A percentile compares a stretch with the other conserved stretches of the same genome.
These are phyloP conservation scores for Dictyostelium intermedium DNA, from an alignment of 78 protist species.

Conservation along the genomic window DNA sequence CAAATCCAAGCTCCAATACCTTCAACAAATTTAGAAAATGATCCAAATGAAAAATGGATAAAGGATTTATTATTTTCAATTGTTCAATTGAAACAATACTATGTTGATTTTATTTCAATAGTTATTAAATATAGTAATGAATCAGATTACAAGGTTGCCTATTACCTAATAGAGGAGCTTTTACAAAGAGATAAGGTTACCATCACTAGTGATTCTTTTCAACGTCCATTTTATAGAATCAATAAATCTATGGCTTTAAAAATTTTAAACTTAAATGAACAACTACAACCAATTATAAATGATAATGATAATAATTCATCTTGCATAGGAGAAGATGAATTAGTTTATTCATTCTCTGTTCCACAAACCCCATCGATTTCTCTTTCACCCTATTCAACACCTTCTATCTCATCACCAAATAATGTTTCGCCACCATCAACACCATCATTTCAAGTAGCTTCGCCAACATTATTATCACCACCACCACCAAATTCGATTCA, in stretches of 20 bases:
- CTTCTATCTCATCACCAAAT: background rate
- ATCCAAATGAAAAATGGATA: background rate
- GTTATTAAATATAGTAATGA: background rate
- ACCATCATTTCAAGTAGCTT: background rate
- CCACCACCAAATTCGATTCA: background rate
- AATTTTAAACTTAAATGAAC: background rate
- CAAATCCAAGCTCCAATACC: background rate
- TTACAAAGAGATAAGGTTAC: background rate
- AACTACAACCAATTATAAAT: background rate
- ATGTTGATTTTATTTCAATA: background rate
- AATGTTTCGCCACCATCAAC: background rate
- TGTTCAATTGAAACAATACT: background rate
- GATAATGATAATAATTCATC: background rate
- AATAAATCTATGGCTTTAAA: background rate
- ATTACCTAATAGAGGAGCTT: background rate
- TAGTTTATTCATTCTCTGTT: background rate
- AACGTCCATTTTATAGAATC: constrained; percentile 15
- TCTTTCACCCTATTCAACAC: background rate
- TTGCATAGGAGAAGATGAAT: background rate
- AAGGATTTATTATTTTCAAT: background rate
- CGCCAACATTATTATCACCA: background rate
- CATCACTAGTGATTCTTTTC: background rate
- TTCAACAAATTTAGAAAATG: background rate
- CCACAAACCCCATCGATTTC: background rate
- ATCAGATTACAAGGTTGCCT: background rate